A percentile compares a stretch with the other conserved stretches of the same genome.
Conservation (phyloP, 306 rosid species). For the Quercus aquifolioides region DNA sequence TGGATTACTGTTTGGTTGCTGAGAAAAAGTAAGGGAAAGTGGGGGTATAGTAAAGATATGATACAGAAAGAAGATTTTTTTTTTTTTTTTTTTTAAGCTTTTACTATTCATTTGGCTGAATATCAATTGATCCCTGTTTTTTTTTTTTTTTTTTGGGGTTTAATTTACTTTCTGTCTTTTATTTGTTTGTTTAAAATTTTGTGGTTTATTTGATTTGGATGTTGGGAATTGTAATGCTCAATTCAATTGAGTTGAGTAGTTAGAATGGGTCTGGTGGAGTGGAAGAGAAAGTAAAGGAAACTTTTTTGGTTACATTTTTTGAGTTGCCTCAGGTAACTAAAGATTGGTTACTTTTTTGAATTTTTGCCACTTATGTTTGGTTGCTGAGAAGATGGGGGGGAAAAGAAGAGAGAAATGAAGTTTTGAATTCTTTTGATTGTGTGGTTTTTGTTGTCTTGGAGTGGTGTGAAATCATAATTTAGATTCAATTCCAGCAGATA, state of each 20-base stretch:
- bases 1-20: conserved; percentile 22
- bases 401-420: neutral
- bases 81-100: neutral
- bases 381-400: neutral
- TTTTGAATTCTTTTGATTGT: neutral
- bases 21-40: conserved; percentile 15
- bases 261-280: neutral
- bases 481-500: neutral
- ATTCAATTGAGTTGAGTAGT: conserved; percentile 1
- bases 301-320: neutral
- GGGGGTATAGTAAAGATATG: conserved; percentile 4
- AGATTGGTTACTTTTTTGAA: too few relatives aligned
- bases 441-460: neutral
- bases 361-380: too few relatives aligned
- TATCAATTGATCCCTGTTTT: neutral
- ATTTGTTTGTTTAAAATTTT: neutral
- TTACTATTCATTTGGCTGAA: neutral
- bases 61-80: neutral
- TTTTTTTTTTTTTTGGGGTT: neutral
- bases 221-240: conserved; percentile 7
- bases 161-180: neutral
- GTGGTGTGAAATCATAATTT: neutral
- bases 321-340: neutral
- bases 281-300: neutral
- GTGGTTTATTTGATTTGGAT: conserved; percentile 11